These are phyloP conservation scores for Phytophthora crassamura DNA, from an alignment of 352 stramenopile genomes.

Conservation along the genomic window DNA sequence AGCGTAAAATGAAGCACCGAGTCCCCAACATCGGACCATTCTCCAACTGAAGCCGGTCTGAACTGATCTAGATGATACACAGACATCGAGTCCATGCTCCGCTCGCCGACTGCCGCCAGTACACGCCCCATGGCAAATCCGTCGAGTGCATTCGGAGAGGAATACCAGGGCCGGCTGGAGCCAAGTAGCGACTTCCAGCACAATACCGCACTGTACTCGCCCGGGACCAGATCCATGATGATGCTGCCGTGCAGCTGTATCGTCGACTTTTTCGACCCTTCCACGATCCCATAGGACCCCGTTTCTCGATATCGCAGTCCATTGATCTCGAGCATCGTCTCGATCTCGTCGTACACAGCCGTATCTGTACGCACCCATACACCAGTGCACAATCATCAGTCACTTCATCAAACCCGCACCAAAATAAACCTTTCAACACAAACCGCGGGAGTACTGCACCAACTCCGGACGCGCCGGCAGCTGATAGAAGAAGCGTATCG, in stretches of 20 bases:
- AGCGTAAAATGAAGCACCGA: conserved; percentile 79
- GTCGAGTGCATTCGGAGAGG: conserved; percentile 58
- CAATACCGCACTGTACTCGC: conserved; percentile 65
- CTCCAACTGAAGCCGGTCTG: conserved; percentile 31
- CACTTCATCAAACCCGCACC: background rate
- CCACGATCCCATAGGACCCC: conserved; percentile 64
- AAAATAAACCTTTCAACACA: conserved; percentile 13
- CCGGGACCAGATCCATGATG: conserved; percentile 66
- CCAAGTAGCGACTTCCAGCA: conserved; percentile 61
- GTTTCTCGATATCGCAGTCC: conserved; percentile 74
- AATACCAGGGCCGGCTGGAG: conserved; percentile 73
- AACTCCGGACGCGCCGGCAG: conserved; percentile 67
- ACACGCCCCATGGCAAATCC: conserved; percentile 77
- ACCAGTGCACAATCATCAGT: conserved; percentile 17
- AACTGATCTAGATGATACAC: conserved; percentile 64
- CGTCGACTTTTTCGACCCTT: conserved; percentile 60
- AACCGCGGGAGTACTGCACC: conserved; percentile 60
- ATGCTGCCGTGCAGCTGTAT: conserved; percentile 68
- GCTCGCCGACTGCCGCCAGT: conserved; percentile 61
- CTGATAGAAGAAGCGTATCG: conserved; percentile 78
- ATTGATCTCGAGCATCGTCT: conserved; percentile 69
- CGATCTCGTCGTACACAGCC: conserved; percentile 63
- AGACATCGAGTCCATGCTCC: conserved; percentile 51
- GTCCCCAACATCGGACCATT: conserved; percentile 82
- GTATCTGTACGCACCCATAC: conserved; percentile 45